phyloP scores from a whole-genome alignment of 2,329 filamentous ascomycete species.

The Colletotrichum destructivum region DNA sequence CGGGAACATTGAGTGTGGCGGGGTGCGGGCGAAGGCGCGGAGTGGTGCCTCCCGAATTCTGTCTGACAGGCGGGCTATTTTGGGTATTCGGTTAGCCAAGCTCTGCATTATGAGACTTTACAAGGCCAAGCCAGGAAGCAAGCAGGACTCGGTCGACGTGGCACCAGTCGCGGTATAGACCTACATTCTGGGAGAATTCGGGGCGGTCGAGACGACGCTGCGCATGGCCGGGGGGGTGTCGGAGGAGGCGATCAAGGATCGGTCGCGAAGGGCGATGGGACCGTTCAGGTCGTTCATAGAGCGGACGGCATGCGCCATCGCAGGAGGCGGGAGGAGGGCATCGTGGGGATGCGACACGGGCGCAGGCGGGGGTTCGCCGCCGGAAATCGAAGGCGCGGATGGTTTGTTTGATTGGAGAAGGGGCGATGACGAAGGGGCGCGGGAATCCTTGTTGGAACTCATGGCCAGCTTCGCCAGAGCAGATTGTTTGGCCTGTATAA shows the following conservation, averaged over 20 bases:
- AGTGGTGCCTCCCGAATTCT: slow-evolving; percentile 83
- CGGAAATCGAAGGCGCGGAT: slow-evolving; percentile 14
- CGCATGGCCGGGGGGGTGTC: slow-evolving; percentile 71
- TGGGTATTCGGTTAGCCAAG: slow-evolving; percentile 45
- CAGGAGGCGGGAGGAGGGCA: slow-evolving; percentile 49
- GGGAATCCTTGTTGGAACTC: slow-evolving; percentile 52
- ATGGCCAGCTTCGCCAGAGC: slow-evolving; percentile 62
- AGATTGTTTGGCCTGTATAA: slow-evolving; percentile 57
- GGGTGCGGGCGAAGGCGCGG: slow-evolving; percentile 86
- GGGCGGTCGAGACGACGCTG: slow-evolving; percentile 72
- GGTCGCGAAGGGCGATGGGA: slow-evolving; percentile 48
- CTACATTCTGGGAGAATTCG: slow-evolving; percentile 72
- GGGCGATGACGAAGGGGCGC: slow-evolving; percentile 46
- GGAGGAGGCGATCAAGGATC: slow-evolving; percentile 44
- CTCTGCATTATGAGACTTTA: slow-evolving; percentile 9
- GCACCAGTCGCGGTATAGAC: slow-evolving; percentile 47
- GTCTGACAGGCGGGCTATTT: slow-evolving; percentile 75
- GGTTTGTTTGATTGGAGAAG: slow-evolving; percentile 47
- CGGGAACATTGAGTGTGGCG: slow-evolving; percentile 96
- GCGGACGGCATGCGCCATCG: slow-evolving; percentile 59
- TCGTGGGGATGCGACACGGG: slow-evolving; percentile 49
- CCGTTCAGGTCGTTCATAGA: slow-evolving; percentile 60
- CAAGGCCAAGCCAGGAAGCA: slow-evolving; percentile 9
- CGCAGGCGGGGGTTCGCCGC: slow-evolving; percentile 44
- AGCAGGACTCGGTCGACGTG: slow-evolving; percentile 19